Percentiles rank a stretch among this genome's conserved stretches.
Evolutionary conservation across 495 filamentous ascomycete genomes (phyloP).

Genomic region (Podospora comata): DNA sequence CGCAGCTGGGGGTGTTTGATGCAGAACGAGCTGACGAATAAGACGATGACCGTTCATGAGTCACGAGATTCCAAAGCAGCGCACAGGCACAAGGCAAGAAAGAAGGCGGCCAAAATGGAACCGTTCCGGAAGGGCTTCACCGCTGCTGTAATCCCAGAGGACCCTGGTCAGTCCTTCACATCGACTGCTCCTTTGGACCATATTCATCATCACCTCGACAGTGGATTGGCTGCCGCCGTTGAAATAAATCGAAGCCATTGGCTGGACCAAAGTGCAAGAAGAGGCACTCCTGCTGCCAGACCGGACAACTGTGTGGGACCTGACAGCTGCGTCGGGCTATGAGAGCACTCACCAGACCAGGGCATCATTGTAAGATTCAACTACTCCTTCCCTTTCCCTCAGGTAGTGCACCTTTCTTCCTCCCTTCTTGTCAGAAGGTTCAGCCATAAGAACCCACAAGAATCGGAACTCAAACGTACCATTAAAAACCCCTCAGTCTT

Average conservation of each 20-base stretch:
- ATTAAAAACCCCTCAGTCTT: not conserved
- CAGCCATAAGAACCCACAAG: not conserved
- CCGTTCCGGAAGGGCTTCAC: constrained; percentile 6
- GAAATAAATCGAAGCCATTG: not conserved
- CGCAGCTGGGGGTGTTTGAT: not conserved
- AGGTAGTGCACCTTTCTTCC: not conserved
- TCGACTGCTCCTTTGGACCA: not conserved
- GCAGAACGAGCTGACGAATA: not conserved
- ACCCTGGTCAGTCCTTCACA: not conserved
- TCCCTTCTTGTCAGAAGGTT: not conserved
- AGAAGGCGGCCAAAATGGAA: constrained; percentile 13
- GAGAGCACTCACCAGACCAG: not conserved
- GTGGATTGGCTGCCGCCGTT: not conserved
- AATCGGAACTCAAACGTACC: not conserved
- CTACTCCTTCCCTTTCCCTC: not conserved
- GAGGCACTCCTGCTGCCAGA: not conserved
- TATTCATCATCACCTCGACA: not conserved
- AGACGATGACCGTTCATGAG: constrained; percentile 4
- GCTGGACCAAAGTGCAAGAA: not conserved
- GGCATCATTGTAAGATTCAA: not conserved
- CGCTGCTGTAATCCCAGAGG: constrained; percentile 5
- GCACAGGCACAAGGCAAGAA: constrained; percentile 3
- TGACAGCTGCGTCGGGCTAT: not conserved
- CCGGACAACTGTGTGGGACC: not conserved
- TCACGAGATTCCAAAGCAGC: constrained; percentile 11